Percentiles rank a stretch among this genome's conserved stretches.
Conservation (phyloP, 2,329 filamentous ascomycete genomes). For the Fusarium sp. region DNA sequence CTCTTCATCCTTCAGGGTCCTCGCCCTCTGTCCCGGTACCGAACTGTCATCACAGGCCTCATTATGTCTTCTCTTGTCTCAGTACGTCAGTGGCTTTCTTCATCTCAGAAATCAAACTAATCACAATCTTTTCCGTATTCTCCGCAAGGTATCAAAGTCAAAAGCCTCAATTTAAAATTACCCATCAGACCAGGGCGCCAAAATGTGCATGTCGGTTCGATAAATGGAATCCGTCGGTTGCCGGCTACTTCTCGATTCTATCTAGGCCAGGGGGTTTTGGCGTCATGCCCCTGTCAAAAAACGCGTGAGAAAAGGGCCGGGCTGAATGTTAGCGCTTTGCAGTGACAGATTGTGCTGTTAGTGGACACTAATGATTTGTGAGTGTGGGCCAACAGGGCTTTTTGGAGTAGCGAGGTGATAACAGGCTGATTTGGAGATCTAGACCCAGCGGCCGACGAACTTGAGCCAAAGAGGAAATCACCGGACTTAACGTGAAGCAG, state of each 20-base stretch:
- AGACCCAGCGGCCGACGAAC: conserved; percentile 3
- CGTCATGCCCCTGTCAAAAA: conserved; percentile 1
- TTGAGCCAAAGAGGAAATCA: conserved; percentile 31
- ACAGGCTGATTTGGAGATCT: conserved; percentile 17
- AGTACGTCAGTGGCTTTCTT: conserved; percentile 7
- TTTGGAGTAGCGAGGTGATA: not conserved
- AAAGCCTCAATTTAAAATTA: conserved; percentile 8
- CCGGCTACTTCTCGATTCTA: conserved; percentile 24
- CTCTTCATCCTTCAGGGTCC: not conserved
- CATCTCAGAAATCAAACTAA: not conserved
- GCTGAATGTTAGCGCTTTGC: not conserved
- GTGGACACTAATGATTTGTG: fast-evolving
- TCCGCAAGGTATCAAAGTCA: not conserved
- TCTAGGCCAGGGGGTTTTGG: conserved; percentile 22
- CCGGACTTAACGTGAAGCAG: conserved; percentile 27
- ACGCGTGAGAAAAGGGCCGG: conserved; percentile 27
- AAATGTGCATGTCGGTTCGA: not conserved
- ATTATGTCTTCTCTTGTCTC: not conserved
- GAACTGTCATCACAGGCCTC: too few species aligned
- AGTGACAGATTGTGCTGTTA: conserved; percentile 3
- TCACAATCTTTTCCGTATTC: not conserved
- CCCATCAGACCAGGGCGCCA: conserved; percentile 3
- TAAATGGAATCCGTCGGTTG: not conserved
- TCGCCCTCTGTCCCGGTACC: too few species aligned
- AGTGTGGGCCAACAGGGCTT: not conserved